Evolutionary conservation across 164 flowering plant species (phyloP), one percentile per base, ranked within the genome.

Genomic region (Berberis thunbergii): DNA sequence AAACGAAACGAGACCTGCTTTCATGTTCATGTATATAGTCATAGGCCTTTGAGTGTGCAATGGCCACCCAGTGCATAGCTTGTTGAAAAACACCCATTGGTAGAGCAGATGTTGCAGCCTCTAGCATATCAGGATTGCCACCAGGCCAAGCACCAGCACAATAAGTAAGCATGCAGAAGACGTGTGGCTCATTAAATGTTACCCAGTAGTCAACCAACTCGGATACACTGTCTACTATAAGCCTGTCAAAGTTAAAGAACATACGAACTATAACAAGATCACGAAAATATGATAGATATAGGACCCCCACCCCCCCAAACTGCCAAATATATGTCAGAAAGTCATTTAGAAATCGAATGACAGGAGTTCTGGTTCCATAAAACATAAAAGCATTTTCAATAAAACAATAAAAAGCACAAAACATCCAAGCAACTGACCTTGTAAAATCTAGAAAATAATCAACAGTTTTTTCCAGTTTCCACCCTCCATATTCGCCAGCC

Each of bases 81-180:
- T 89, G 96, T 13, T 81, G 72, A 63, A 87, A 91, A 66, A 86
- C 88, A 57, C 99, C 96, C n/a, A 77, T 85, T 50, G 97, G 99
- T 49, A 94, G 75, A 57, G 95, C 87, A 76, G 97, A 89, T 63
- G 89, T 87, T 46, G 96, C 99, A 58, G 64, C 90, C 75, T 94
- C 99, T 70, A 91, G 72, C 93, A 88, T 80, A 72, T 88, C 95
- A 71, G 97, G 98, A 73, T 87, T 74, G 61, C 97, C 97, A 59
- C 98, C 98, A 74, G 95, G 97, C 97, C 99, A 94, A 76, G 99
- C 82, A 69, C 99, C 99, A 65, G 99, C 97, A 74, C 91, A 88
- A 49, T 94, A 94, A 10, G 97, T 94, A 26, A 91, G 86, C 93
- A 89, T 73, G 75, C 86, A 79, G 65, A 91, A 91, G 54, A 94